Base-by-base conservation (phyloP, 2,329 filamentous ascomycete genomes). In the Lecanosticta acicola region DNA sequence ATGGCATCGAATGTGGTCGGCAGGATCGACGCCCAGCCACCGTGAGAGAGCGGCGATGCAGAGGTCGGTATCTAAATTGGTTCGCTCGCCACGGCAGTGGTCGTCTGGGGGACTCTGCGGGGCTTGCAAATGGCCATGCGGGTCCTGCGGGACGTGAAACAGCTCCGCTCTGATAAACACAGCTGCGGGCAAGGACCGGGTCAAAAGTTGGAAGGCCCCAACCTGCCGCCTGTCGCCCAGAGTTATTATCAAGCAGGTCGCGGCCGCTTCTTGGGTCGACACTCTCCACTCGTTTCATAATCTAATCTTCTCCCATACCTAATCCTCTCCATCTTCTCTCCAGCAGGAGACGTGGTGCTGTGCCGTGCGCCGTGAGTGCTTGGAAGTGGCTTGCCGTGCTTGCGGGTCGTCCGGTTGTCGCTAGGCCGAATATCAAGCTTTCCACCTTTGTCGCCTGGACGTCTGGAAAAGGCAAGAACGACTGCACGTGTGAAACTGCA, bases 311-410 rank as follows among this genome's bases (percentile, higher is more conserved):
- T 14, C 39, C 20, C 39, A 18, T 32, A 14, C 24, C 19, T 32
- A 32, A n/a, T 41, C 16, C 32, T 32, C 16, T 11, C 5, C 5
- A 7, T 29, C 24, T 29, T 29, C 11, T 29, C 24, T 29, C 24
- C 24, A 29, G 24, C n/a, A 29, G 9, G 39, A 41, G n/a, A 41
- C 17, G 24, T n/a, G n/a, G n/a, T n/a, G n/a, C n/a, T n/a, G n/a
- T n/a, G 21, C 9, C 21, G 18, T 26, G 13, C 13, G 10, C 20
- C 4, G 2, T n/a, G 10, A 11, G 19, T 17, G 24, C 18, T 32
- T 17, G 26, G n/a, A n/a, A n/a, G n/a, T n/a, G n/a, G n/a, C n/a
- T n/a, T n/a, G n/a, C n/a, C n/a, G n/a, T n/a, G n/a, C n/a, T n/a
- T n/a, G n/a, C n/a, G n/a, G n/a, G n/a, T n/a, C n/a, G n/a, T n/a